Percentiles rank a stretch among this genome's conserved stretches.
Evolutionary conservation across 257 asterid genomes (phyloP).

Genomic region (Solanum pinnatisectum): DNA sequence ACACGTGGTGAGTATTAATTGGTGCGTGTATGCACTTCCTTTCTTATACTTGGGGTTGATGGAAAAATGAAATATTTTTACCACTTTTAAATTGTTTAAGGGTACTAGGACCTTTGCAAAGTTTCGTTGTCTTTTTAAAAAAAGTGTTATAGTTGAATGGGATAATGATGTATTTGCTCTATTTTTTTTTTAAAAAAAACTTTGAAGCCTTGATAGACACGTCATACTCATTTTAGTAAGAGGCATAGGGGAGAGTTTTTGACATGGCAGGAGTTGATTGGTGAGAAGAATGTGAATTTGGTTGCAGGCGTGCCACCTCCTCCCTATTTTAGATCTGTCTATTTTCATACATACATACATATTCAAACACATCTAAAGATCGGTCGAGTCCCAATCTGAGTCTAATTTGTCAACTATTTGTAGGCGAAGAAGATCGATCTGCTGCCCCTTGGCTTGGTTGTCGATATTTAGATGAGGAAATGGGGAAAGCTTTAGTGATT

Average conservation of each 20-base stretch:
- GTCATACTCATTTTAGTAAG: not conserved
- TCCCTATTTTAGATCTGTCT: not conserved
- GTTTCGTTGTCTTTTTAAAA: too few species aligned
- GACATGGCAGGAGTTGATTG: not conserved
- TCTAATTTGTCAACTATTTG: not conserved
- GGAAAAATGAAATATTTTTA: not conserved
- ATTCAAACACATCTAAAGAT: not conserved
- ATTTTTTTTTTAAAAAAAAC: not conserved
- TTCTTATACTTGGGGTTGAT: not conserved
- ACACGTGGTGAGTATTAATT: not conserved
- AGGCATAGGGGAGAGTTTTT: not conserved
- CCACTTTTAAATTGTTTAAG: too few species aligned
- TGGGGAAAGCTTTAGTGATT: conserved; percentile 63
- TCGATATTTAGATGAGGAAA: conserved; percentile 29
- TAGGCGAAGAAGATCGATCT: not conserved
- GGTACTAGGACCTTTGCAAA: too few species aligned
- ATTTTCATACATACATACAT: too few species aligned
- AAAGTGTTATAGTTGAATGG: too few species aligned
- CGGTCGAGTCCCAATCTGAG: not conserved
- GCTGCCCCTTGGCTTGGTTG: not conserved
- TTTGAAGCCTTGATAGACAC: not conserved
- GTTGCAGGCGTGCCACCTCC: not conserved
- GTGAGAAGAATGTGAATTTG: not conserved
- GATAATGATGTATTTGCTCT: too few species aligned
- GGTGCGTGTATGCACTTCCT: not conserved